These are phyloP conservation scores for Chalciporus pseudorubinellus DNA, from an alignment of 768 basidiomycete genomes.

Conservation along the genomic window DNA sequence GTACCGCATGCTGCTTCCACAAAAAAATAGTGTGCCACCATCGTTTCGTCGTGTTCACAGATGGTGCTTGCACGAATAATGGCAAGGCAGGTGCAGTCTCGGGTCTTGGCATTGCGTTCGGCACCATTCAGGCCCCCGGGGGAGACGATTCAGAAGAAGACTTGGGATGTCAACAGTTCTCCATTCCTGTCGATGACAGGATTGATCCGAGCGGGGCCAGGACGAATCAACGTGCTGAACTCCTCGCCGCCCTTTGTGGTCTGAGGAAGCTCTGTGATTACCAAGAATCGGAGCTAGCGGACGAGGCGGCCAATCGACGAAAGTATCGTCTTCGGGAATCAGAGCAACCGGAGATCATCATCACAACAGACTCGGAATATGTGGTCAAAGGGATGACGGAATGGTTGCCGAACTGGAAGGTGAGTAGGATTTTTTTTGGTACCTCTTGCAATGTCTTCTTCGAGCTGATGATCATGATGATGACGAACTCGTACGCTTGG, in stretches of 20 bases:
- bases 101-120: neutral
- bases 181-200: conserved; percentile 20
- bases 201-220: conserved; percentile 18
- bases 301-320: neutral
- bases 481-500: neutral
- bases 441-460: neutral
- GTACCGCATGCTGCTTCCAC: conserved; percentile 4
- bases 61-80: conserved; percentile 32
- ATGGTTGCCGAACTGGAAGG: conserved; percentile 34
- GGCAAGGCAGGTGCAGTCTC: conserved; percentile 17
- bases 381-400: conserved; percentile 35
- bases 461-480: neutral
- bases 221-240: conserved; percentile 34
- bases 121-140: no score
- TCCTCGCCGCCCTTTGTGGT: conserved; percentile 29
- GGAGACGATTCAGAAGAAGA: no score
- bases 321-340: no score
- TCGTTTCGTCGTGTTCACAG: conserved; percentile 26
- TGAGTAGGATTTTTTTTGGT: neutral
- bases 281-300: neutral
- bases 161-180: conserved; percentile 6
- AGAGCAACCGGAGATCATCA: conserved; percentile 6
- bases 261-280: conserved; percentile 3
- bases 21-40: conserved; percentile 12
- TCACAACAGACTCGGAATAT: conserved; percentile 35